Evolutionary conservation across 2,329 filamentous ascomycete species (phyloP), one percentile per base, ranked within the genome.

Genomic region (Alternaria hordeiaustralica): DNA sequence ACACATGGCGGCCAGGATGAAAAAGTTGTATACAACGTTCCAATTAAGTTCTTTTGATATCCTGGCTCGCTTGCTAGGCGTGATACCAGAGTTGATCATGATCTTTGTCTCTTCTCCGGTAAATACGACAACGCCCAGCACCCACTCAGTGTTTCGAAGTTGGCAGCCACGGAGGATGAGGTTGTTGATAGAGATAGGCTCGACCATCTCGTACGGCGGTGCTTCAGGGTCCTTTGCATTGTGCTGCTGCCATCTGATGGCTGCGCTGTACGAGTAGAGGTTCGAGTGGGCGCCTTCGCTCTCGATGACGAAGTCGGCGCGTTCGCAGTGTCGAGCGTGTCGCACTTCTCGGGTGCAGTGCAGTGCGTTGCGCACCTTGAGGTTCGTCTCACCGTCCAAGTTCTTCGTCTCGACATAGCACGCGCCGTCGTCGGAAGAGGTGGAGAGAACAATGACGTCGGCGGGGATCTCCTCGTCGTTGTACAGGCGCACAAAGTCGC

Each of bases 331-430:
- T 62, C 91, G 89, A 13, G 96, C 96, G 79, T 98, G 94, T 77
- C 90, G 93, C 64, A 99, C 86, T 50, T 88, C 85, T 57, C 92
- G 90, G 12, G 94, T 92, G 75, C 93, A 96, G 67, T 95, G 92
- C 45, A 99, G 86, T 20, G 96, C 93, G 75, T 95, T 92, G 63
- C 96, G 91, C 65, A 97, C 94, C 81, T 99, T 99, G 66, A 99
- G 83, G 74, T 99, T 99, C 3, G 96, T 99, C 82, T 99, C 96
- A 55, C 96, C 96, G 75, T 99, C 96, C 84, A 99, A 79, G 78
- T 97, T 98, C 84, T 98, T 99, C 3, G 96, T 99, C 81, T 99
- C 96, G 21, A 99, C 92, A 73, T 97, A 99, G 81, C 96, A 99
- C 41, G 93, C 93, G 55, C 96, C 96, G 72, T 99, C 96, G 1